phyloP scores from a whole-genome alignment of 73 alveolate species.

The Paramecium bursaria region DNA sequence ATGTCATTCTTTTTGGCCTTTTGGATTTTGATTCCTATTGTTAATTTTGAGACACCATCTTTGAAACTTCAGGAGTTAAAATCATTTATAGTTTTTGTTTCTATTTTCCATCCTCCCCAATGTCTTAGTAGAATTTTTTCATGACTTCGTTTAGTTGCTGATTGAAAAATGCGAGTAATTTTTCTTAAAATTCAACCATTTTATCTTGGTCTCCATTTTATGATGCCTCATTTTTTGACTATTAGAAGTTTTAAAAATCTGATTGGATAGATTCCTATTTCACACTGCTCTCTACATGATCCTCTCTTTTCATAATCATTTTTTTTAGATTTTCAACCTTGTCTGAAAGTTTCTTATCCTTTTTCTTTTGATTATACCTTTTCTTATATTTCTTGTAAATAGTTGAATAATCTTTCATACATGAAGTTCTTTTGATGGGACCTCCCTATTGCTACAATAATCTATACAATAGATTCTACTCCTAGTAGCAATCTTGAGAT shows the following conservation, averaged over 20 bases:
- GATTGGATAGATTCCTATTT: background rate
- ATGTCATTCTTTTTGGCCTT: slow-evolving; percentile 32
- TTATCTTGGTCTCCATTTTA: slow-evolving; percentile 39
- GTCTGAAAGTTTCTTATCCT: slow-evolving; percentile 52
- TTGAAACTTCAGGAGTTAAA: slow-evolving; percentile 26
- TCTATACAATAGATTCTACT: slow-evolving; percentile 35
- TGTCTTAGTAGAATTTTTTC: slow-evolving; percentile 38
- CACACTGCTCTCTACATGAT: slow-evolving; percentile 7
- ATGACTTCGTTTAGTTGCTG: slow-evolving; percentile 46
- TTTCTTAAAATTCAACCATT: slow-evolving; percentile 53
- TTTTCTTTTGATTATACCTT: slow-evolving; percentile 39
- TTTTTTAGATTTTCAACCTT: slow-evolving; percentile 45
- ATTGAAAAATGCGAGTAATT: slow-evolving; percentile 44
- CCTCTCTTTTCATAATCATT: slow-evolving; percentile 47
- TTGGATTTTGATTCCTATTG: slow-evolving; percentile 1
- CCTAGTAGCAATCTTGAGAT: slow-evolving; percentile 16
- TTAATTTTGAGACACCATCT: background rate
- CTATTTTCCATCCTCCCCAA: slow-evolving; percentile 14
- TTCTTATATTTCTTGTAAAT: slow-evolving; percentile 49
- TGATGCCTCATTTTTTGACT: slow-evolving; percentile 31
- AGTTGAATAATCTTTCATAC: slow-evolving; percentile 60
- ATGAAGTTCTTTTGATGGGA: slow-evolving; percentile 46
- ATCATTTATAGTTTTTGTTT: slow-evolving; percentile 42
- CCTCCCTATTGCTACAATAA: slow-evolving; percentile 48
- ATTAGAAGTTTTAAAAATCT: slow-evolving; percentile 14